phyloP scores from a whole-genome alignment of 2,329 filamentous ascomycete species.

The Alternaria gaisen region DNA sequence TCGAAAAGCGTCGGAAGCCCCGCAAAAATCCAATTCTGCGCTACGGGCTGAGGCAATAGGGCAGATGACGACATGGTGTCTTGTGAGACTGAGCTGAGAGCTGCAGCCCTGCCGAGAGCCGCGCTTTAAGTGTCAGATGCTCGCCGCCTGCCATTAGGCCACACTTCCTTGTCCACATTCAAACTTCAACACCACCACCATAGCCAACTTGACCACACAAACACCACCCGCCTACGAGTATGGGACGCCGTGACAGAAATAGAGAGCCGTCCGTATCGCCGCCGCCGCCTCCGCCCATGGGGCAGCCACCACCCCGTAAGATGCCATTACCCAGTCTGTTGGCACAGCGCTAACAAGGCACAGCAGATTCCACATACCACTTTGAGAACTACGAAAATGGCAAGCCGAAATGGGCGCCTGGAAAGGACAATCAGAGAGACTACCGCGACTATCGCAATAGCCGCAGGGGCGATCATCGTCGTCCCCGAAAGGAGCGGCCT shows the following conservation, averaged over 20 bases:
- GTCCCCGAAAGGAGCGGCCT: constrained; percentile 24
- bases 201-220: not conserved
- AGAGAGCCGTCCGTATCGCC: constrained; percentile 17
- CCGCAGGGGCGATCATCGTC: constrained; percentile 30
- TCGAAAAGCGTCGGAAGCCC: constrained; percentile 19
- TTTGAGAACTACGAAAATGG: constrained; percentile 42
- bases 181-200: not conserved
- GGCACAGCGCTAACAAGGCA: constrained; percentile 2
- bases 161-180: constrained; percentile 2
- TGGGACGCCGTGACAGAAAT: constrained; percentile 33
- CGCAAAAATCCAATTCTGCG: constrained; percentile 16
- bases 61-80: constrained; percentile 29
- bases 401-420: constrained; percentile 37
- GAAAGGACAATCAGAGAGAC: constrained; percentile 31
- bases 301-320: constrained; percentile 22
- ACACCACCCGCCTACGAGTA: constrained; percentile 5
- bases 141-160: constrained; percentile 7
- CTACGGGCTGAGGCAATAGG: constrained; percentile 17
- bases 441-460: constrained; percentile 34
- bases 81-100: constrained; percentile 15
- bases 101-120: constrained; percentile 9
- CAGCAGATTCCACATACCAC: constrained; percentile 35
- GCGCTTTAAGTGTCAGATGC: constrained; percentile 26
- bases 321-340: not conserved
- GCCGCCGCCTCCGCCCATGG: constrained; percentile 29